Evolutionary conservation across 345 rosid species (phyloP).

Genomic region (Populus nigra): DNA sequence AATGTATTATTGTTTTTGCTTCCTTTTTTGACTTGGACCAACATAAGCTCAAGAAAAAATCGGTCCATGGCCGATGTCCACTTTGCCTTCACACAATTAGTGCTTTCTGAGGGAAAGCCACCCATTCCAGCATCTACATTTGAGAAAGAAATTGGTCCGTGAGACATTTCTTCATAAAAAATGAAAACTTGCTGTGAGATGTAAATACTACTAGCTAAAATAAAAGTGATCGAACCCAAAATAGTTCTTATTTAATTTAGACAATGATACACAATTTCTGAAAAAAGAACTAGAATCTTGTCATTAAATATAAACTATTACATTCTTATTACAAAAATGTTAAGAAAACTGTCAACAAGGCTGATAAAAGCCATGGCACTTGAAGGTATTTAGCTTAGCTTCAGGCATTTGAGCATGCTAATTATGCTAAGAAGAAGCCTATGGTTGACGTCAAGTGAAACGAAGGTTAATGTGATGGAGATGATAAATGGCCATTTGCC

Average conservation of each 20-base stretch:
- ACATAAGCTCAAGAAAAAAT: constrained; percentile 45
- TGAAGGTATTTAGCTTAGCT: neutral
- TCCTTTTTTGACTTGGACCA: constrained; percentile 40
- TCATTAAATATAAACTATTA: neutral
- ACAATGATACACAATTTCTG: neutral
- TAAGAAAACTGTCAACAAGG: neutral
- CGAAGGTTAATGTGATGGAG: neutral
- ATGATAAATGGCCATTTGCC: neutral
- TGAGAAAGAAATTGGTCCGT: constrained; percentile 1
- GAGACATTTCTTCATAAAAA: constrained; percentile 4
- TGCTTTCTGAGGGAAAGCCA: constrained; percentile 18
- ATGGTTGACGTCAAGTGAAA: neutral
- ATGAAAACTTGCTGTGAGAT: neutral
- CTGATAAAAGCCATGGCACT: neutral
- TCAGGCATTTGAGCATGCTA: neutral
- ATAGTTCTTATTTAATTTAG: neutral
- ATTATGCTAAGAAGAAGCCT: neutral
- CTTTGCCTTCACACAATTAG: constrained; percentile 26
- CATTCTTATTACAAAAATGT: neutral
- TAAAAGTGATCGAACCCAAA: neutral
- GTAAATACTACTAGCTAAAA: neutral
- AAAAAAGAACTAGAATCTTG: neutral
- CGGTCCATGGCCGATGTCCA: constrained; percentile 44
- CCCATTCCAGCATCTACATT: constrained; percentile 28
- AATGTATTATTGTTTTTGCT: constrained; percentile 30